Evolutionary conservation across 2,329 filamentous ascomycete genomes (phyloP), one percentile per base, ranked within the genome.

Genomic region (Aspergillus fijiensis): DNA sequence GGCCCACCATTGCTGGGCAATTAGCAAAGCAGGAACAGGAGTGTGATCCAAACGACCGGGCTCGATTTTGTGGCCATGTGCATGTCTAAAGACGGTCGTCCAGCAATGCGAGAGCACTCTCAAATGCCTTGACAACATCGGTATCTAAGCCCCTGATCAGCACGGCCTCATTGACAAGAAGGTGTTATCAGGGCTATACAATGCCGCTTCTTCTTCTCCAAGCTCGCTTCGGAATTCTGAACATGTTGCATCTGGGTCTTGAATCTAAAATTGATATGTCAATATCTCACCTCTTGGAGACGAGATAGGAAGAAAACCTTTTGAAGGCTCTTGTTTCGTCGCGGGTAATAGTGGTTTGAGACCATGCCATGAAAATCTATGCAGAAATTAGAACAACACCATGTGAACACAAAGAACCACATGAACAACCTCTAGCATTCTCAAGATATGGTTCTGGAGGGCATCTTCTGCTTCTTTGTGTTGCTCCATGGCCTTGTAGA

Each of bases 291-390:
- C 27, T 9, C 27, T 29, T 29, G 16, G 7, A 52, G 27, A 10
- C 25, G 21, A n/a, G 21, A 4, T 21, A 57, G 42, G 61, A 19
- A 45, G 39, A 76, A 58, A 74, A 89, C 89, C 92, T 87, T 75
- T 94, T 94, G 63, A 86, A 82, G 25, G 90, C 89, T 58, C 93
- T 85, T 60, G 89, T 87, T 58, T 90, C 87, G 73, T 96, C 93
- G 62, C 91, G 87, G 11, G 81, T 78, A 33, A 87, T 84, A 1
- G 89, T 89, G 12, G 89, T 86, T 21, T 88, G 82, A 25, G 90
- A 89, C 92, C 93, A 97, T 39, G 87, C 79, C 60, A 84, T 83
- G 74, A 96, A 96, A 72, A 89, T 90, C 91, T 96, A 53, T 47
- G 21, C n/a, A 12, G 27, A 16, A 25, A 42, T 65, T 47, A 67